A percentile compares a stretch with the other conserved stretches of the same genome.
Evolutionary conservation across 2,329 filamentous ascomycete species (phyloP).

Genomic region (Nemania diffusa): DNA sequence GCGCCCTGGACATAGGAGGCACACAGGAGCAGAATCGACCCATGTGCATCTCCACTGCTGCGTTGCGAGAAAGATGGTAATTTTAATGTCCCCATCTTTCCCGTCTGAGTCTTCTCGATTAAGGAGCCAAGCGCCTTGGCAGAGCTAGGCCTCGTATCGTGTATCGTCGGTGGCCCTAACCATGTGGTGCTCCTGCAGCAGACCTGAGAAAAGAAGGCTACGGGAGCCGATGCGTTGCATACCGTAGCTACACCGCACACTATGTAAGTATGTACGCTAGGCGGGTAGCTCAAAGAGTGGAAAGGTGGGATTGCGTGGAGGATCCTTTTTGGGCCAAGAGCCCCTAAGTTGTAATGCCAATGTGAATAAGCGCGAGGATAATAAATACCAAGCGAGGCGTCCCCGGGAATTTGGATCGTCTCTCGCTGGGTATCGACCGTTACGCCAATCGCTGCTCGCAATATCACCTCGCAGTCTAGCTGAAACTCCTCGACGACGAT

Average conservation of each 20-base stretch:
- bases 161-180: conserved; percentile 16
- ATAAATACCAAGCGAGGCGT: conserved; percentile 30
- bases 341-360: conserved; percentile 30
- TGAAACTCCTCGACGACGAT: conserved; percentile 28
- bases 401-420: conserved; percentile 33
- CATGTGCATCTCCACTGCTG: conserved; percentile 21
- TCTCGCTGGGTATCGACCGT: conserved; percentile 27
- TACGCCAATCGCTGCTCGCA: conserved; percentile 25
- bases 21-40: conserved; percentile 19
- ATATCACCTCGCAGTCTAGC: conserved; percentile 18
- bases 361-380: conserved; percentile 24
- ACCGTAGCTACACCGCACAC: too few relatives aligned
- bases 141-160: conserved; percentile 28
- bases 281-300: conserved; percentile 28
- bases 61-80: conserved; percentile 25
- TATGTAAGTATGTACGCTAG: conserved; percentile 4
- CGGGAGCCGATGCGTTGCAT: too few relatives aligned
- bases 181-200: conserved; percentile 16
- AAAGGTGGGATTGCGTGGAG: conserved; percentile 30
- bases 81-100: conserved; percentile 28
- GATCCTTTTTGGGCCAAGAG: conserved; percentile 25
- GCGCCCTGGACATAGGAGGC: too few relatives aligned
- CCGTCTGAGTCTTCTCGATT: conserved; percentile 18
- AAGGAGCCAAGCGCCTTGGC: conserved; percentile 28
- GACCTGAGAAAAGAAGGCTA: conserved; percentile 18